A percentile compares a stretch with the other conserved stretches of the same genome.
Conservation (phyloP, 169 alveolate genomes). For the Fabrea salina region DNA sequence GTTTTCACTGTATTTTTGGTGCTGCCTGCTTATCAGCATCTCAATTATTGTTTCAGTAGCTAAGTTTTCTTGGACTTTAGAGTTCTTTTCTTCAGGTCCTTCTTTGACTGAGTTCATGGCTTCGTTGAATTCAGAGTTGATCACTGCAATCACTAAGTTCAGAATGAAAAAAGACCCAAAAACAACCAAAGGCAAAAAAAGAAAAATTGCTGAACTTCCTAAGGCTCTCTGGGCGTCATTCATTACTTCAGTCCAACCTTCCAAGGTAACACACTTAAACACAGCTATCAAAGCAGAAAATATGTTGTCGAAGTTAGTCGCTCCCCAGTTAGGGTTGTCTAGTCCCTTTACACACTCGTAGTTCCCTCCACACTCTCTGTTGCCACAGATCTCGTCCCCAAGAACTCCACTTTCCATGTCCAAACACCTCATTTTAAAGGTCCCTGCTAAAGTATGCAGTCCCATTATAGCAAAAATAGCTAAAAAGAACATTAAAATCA, state of each 20-base stretch:
- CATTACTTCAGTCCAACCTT: conserved; percentile 66
- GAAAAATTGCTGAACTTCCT: neutral
- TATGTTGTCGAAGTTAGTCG: conserved; percentile 59
- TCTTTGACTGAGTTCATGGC: no score
- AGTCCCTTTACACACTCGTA: conserved; percentile 60
- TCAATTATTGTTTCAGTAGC: no score
- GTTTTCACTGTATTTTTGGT: no score
- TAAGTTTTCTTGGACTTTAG: neutral
- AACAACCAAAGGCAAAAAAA: neutral
- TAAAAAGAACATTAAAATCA: conserved; percentile 10
- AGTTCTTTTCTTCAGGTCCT: neutral
- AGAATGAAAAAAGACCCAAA: conserved; percentile 39
- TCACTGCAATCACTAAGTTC: conserved; percentile 44
- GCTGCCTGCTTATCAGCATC: no score
- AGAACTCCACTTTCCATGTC: conserved; percentile 15
- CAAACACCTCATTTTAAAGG: neutral
- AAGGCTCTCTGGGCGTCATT: neutral
- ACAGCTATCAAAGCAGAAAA: conserved; percentile 48
- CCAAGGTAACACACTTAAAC: conserved; percentile 57
- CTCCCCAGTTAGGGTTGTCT: conserved; percentile 58
- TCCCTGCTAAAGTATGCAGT: conserved; percentile 20
- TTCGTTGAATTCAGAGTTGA: conserved; percentile 4
- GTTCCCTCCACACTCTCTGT: conserved; percentile 36
- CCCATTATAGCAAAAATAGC: conserved; percentile 39
- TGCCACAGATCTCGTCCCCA: conserved; percentile 31